Conservation (phyloP, 306 rosid genomes). For the Pterocarpus santalinus region DNA sequence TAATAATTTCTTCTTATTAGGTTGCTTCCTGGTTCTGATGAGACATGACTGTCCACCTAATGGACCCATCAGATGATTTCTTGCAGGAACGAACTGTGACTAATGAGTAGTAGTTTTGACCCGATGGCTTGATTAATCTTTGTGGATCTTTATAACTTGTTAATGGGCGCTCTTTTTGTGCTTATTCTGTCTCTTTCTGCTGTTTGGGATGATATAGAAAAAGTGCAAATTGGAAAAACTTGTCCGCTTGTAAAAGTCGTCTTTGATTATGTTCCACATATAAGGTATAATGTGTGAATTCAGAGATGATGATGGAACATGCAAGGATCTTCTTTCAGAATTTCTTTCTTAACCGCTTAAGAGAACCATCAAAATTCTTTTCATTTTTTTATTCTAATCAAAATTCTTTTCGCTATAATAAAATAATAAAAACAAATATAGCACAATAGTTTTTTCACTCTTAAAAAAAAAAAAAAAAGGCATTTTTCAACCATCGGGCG, state of each 20-base stretch:
- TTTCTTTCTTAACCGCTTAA: neutral
- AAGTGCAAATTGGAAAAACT: conserved; percentile 1
- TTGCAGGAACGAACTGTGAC: neutral
- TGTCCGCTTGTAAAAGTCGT: neutral
- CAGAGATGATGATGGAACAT: neutral
- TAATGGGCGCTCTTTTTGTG: neutral
- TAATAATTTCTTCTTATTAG: neutral
- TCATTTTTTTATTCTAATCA: too few species aligned
- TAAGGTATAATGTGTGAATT: neutral
- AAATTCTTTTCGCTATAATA: neutral
- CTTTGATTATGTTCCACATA: neutral
- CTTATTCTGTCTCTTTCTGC: neutral
- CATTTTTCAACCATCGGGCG: too few species aligned
- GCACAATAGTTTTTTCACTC: neutral
- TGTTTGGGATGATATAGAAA: neutral
- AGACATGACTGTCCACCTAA: neutral
- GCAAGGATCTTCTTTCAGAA: neutral
- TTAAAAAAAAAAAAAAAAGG: too few species aligned
- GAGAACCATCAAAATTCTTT: neutral
- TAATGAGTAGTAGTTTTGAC: neutral
- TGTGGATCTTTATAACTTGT: conserved; percentile 6
- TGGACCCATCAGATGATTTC: neutral
- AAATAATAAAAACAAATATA: too few species aligned
- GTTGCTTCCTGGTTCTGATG: neutral
- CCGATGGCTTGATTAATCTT: neutral